Evolutionary conservation across 768 basidiomycete genomes (phyloP), one percentile per base, ranked within the genome.

Genomic region (Trametes cinnabarina): DNA sequence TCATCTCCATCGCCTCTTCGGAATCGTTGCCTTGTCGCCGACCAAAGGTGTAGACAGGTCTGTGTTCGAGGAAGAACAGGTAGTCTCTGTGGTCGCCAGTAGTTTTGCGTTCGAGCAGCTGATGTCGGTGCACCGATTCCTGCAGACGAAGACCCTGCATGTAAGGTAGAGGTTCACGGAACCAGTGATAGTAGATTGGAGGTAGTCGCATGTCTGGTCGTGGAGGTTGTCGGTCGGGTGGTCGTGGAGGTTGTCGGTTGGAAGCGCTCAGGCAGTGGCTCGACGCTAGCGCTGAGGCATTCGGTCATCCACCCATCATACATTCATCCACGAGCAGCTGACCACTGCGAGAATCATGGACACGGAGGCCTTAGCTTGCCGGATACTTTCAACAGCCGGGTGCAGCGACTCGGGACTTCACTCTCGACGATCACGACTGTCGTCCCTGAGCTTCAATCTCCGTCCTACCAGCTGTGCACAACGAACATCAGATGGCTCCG

Each of bases 1-100:
- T 59, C 39, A 79, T 79, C 65, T 96, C 91, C 41, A 76, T 73
- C 37, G 79, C 71, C 15, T 88, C 74, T 17, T 78, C 75, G 48
- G 83, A 79, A 23, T 79, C 80, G 22, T 58, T 37, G 0, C 46
- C 53, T 71, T 97, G 94, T 15, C 97, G 81, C 22, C 95, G 84
- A n/a, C 97, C 97, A 8, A 88, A 81, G 2, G 97, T 98, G 75
- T 92, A 99, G 4, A 97, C 95, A 4, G 97, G 97, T 10, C 87
- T 81, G 64, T 99, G 97, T 72, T 99, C 82, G 25, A 94, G 80
- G 37, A 96, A 77, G 20, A 96, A 82, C 15, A 94, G 78, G 51
- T 92, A 64, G 66, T 92, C 88, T 37, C 73, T 67, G 65, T 80
- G 73, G 17, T 71, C 63, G 9, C 71, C 65, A 0, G 68, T 66